Conservation (phyloP, 495 filamentous ascomycete genomes). For the Xylaria castorea region DNA sequence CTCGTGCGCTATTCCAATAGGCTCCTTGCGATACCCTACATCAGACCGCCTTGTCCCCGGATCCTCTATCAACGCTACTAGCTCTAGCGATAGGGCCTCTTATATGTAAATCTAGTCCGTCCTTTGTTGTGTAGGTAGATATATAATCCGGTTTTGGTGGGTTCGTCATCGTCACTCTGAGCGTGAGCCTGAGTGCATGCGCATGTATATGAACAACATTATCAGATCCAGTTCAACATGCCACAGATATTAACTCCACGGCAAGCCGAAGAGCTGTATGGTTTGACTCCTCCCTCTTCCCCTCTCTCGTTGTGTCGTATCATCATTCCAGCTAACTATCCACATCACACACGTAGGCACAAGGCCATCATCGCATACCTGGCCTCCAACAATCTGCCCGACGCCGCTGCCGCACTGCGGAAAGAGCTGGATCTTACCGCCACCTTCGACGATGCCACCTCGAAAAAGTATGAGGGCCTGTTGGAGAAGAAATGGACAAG, state of each 20-base stretch:
- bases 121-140: background rate
- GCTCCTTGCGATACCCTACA: background rate
- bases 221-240: slow-evolving; percentile 53
- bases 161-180: background rate
- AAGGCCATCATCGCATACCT: slow-evolving; percentile 92
- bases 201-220: slow-evolving; percentile 7
- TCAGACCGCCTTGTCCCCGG: slow-evolving; percentile 1
- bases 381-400: slow-evolving; percentile 69
- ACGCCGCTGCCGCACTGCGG: slow-evolving; percentile 70
- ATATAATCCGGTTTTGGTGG: slow-evolving; percentile 10
- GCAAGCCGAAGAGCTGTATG: slow-evolving; percentile 90
- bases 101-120: background rate
- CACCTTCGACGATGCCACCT: slow-evolving; percentile 74
- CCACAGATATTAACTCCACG: slow-evolving; percentile 76
- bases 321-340: background rate
- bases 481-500: slow-evolving; percentile 98
- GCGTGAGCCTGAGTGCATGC: slow-evolving; percentile 22
- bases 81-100: background rate
- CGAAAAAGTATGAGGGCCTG: slow-evolving; percentile 88
- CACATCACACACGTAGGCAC: slow-evolving; percentile 58
- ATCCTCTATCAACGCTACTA: background rate
- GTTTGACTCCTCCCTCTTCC: slow-evolving; percentile 25
- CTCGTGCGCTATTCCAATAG: background rate
- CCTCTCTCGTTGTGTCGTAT: background rate
- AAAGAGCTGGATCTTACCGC: slow-evolving; percentile 69